A percentile compares a stretch with the other conserved stretches of the same genome.
These are phyloP conservation scores for Pestalotiopsis sp. DNA, from an alignment of 2,329 filamentous ascomycete genomes.

Conservation along the genomic window DNA sequence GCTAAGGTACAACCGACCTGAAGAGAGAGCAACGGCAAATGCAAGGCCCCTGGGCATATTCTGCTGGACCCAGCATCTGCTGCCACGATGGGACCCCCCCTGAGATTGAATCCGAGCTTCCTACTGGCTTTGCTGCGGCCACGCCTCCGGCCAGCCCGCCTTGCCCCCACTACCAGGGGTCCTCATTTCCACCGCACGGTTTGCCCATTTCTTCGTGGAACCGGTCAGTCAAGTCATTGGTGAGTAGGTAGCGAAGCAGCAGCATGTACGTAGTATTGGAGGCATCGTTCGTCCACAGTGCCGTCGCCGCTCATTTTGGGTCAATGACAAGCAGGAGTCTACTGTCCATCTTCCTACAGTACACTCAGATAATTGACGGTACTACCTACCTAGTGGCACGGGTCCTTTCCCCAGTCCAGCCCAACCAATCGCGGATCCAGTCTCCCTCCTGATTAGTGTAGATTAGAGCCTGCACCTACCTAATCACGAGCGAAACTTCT, in stretches of 20 bases:
- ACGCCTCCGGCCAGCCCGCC: conserved; percentile 1
- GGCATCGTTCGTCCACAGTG: background rate
- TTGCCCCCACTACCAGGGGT: background rate
- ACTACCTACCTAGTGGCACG: background rate
- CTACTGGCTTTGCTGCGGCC: background rate
- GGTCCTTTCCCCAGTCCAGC: no score
- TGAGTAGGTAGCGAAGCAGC: background rate
- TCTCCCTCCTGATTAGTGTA: background rate
- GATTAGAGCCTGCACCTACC: background rate
- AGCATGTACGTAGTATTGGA: background rate
- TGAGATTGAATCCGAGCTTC: background rate
- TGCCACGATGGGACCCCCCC: background rate
- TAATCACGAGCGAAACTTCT: background rate
- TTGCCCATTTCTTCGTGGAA: background rate
- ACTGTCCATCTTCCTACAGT: background rate
- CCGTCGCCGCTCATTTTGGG: background rate
- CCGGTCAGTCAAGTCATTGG: background rate
- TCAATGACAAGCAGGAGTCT: background rate
- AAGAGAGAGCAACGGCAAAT: background rate
- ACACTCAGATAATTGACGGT: background rate
- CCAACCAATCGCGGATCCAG: background rate
- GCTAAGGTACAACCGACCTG: background rate
- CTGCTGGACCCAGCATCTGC: background rate
- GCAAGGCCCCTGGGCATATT: background rate
- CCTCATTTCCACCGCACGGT: conserved; percentile 13